A percentile compares a stretch with the other conserved stretches of the same genome.
phyloP scores from a whole-genome alignment of 371 early-diverging fungal genomes.

The Saksenaea oblongispora region DNA sequence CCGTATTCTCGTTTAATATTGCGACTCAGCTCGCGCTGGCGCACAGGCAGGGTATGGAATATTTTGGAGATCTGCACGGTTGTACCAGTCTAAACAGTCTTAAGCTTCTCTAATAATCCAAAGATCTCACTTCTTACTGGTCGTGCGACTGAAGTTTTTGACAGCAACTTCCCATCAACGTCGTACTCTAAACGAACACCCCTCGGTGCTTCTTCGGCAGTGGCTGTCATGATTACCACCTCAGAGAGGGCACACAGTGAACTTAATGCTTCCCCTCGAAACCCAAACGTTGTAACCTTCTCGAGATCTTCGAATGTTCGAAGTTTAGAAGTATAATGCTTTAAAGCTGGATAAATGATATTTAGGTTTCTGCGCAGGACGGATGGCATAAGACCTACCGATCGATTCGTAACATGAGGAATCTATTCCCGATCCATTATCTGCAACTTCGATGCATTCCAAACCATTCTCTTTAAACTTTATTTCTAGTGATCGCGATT shows the following conservation, averaged over 20 bases:
- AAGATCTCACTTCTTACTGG: slow-evolving; percentile 20
- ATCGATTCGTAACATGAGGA: slow-evolving; percentile 62
- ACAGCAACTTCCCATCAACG: slow-evolving; percentile 48
- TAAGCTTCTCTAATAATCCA: neutral
- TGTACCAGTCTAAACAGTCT: slow-evolving; percentile 69
- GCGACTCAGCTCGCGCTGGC: slow-evolving; percentile 83
- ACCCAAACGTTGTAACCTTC: slow-evolving; percentile 73
- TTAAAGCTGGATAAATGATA: slow-evolving; percentile 44
- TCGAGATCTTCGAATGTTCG: slow-evolving; percentile 70
- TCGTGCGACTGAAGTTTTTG: slow-evolving; percentile 54
- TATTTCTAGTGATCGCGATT: slow-evolving; percentile 57
- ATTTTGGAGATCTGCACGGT: slow-evolving; percentile 77
- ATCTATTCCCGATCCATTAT: slow-evolving; percentile 86
- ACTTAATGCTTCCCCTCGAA: slow-evolving; percentile 86
- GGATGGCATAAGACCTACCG: slow-evolving; percentile 39
- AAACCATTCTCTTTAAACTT: slow-evolving; percentile 80
- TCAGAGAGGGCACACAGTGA: slow-evolving; percentile 72
- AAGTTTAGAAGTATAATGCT: slow-evolving; percentile 84
- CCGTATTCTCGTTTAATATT: slow-evolving; percentile 81
- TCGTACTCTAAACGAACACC: slow-evolving; percentile 77
- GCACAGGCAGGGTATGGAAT: slow-evolving; percentile 89
- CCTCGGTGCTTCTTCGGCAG: slow-evolving; percentile 60
- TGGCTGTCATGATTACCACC: slow-evolving; percentile 67
- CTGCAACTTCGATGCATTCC: slow-evolving; percentile 75
- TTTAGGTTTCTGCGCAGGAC: neutral